Base-by-base conservation (phyloP, 257 asterid species). In the Linaria vulgaris region DNA sequence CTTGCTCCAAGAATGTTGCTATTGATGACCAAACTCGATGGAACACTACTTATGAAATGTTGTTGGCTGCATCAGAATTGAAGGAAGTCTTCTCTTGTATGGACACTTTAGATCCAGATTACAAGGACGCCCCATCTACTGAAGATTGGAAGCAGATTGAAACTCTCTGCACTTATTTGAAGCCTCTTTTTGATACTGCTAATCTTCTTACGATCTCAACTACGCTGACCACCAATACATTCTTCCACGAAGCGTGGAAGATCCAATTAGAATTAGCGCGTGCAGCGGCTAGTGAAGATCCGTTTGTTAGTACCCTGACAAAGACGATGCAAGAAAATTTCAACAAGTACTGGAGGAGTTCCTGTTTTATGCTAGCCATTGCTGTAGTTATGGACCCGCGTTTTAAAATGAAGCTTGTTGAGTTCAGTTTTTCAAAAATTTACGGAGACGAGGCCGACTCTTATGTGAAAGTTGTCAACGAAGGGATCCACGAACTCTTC, bases 331-430 rank as follows among this genome's bases (percentile, higher is more conserved):
- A 85, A 57, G 95, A 85, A 70, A 88, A 75, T 30, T 92, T 92
- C 7, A 83, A 87, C n/a, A 77, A 66, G 5, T 92, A 92, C 78
- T 92, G 97, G 97, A 85, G 63, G 70, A 87, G 88, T 51, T 74
- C 88, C 68, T 92, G 91, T 67, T 83, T 77, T 65, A 76, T 89
- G 22, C 76, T 92, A 50, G 96, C 99, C 0, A 79, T 83, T 6
- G 96, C 99, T 0, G 99, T 87, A 4, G 96, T 92, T 20, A 78
- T 92, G 96, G 99, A 89, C 64, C 99, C 99, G 10, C 76, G 99
- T 48, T 92, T 89, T 85, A 92, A 92, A 70, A 80, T 89, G 85
- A 92, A 89, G 62, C 88, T 92, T 0, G 96, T 92, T 0, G 94
- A 92, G 23, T 92, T 92, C 68, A 83, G 91, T 59, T 89, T 92